Evolutionary conservation across 768 basidiomycete species (phyloP).

Genomic region (Rhizopogon vesiculosus): DNA sequence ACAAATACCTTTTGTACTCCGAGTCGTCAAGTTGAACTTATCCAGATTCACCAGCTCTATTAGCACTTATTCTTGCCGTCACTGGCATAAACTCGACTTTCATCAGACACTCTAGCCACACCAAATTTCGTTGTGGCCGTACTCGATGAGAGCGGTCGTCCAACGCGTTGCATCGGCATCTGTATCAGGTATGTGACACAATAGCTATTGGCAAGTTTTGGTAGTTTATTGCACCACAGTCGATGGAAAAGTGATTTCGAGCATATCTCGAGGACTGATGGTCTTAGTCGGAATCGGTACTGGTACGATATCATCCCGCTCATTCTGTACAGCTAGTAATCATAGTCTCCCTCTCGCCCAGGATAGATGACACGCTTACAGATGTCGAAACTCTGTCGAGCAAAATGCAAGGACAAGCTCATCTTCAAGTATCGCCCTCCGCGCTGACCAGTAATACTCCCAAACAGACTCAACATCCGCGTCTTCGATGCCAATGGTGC

Average conservation of each 20-base stretch:
- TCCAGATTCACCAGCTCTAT: too few relatives aligned
- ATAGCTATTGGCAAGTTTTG: conserved; percentile 6
- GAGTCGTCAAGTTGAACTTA: too few relatives aligned
- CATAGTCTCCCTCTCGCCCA: conserved; percentile 8
- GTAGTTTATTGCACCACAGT: conserved; percentile 40
- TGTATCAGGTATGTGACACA: conserved; percentile 54
- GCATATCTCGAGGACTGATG: conserved; percentile 82
- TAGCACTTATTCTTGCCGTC: too few relatives aligned
- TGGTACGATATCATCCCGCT: conserved; percentile 41
- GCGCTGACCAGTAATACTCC: conserved; percentile 6
- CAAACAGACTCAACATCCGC: conserved; percentile 59
- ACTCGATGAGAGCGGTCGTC: too few relatives aligned
- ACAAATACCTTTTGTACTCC: too few relatives aligned
- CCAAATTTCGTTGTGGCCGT: too few relatives aligned
- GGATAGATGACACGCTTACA: conserved; percentile 70
- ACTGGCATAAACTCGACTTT: too few relatives aligned
- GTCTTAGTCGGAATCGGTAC: conserved; percentile 86
- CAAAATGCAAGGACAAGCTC: conserved; percentile 63
- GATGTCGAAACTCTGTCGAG: conserved; percentile 73
- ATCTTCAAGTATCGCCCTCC: not conserved
- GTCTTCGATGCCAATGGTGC: conserved; percentile 61
- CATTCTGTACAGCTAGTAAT: conserved; percentile 3
- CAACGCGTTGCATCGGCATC: conserved; percentile 83
- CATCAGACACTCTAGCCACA: too few relatives aligned
- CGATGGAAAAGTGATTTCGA: conserved; percentile 71